These are phyloP conservation scores for Starmerella davenportii DNA, from an alignment of 805 yeast species.

Conservation along the genomic window DNA sequence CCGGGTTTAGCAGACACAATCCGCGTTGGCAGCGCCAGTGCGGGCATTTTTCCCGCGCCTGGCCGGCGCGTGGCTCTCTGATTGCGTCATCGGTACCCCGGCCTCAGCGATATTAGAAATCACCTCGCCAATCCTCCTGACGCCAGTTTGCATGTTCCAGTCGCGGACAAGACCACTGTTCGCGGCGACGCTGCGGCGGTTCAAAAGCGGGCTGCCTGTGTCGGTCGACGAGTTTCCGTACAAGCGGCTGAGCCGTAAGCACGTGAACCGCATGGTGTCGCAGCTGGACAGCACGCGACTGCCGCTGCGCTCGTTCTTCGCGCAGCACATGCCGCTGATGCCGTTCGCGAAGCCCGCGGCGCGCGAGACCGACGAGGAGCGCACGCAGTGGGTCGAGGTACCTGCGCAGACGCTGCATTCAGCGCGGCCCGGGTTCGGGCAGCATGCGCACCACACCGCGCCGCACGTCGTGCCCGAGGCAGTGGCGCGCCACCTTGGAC, in stretches of 20 bases:
- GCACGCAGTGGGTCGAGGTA: slow-evolving; percentile 1
- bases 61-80: too few species aligned
- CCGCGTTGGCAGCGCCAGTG: too few species aligned
- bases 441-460: not conserved
- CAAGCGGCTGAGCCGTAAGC: slow-evolving; percentile 11
- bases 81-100: too few species aligned
- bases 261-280: slow-evolving; percentile 2
- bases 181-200: not conserved
- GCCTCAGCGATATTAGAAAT: too few species aligned
- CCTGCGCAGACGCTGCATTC: not conserved
- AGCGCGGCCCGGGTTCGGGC: not conserved
- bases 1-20: too few species aligned
- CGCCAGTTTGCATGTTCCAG: not conserved
- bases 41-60: too few species aligned
- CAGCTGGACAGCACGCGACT: slow-evolving; percentile 4
- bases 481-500: slow-evolving; percentile 24
- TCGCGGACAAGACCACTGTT: not conserved
- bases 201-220: slow-evolving; percentile 7
- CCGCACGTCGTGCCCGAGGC: slow-evolving; percentile 22
- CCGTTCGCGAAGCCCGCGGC: slow-evolving; percentile 20
- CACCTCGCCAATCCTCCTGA: too few species aligned
- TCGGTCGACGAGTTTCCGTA: slow-evolving; percentile 14
- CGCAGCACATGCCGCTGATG: slow-evolving; percentile 31
- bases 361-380: slow-evolving; percentile 16
- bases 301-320: slow-evolving; percentile 27